Conservation (phyloP, 192 early-diverging fungal genomes). For the Coemansia sp. region DNA sequence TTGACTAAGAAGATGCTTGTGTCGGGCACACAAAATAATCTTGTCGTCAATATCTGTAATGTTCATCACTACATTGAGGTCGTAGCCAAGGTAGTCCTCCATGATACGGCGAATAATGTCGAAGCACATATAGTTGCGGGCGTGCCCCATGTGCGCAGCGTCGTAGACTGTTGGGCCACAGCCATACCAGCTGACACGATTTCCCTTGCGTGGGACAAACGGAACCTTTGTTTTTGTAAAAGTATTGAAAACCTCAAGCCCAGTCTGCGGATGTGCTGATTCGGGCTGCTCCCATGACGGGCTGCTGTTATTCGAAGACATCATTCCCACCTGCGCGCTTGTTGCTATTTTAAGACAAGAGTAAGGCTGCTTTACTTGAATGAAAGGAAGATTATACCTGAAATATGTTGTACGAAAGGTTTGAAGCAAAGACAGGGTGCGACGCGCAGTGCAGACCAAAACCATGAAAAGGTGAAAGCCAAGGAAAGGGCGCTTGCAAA, state of each 20-base stretch:
- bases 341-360: neutral
- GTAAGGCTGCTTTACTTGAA: neutral
- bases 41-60: constrained; percentile 99
- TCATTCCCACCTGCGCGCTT: constrained; percentile 13
- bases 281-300: constrained; percentile 47
- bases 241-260: constrained; percentile 69
- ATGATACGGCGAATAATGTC: constrained; percentile 93
- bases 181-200: constrained; percentile 90
- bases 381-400: neutral
- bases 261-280: constrained; percentile 36
- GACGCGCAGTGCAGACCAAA: constrained; percentile 3
- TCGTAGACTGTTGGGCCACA: constrained; percentile 99
- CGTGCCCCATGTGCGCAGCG: constrained; percentile 93
- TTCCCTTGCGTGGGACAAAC: constrained; percentile 80
- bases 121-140: constrained; percentile 86
- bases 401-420: neutral
- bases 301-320: constrained; percentile 37
- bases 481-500: neutral
- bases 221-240: constrained; percentile 88
- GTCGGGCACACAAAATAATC: constrained; percentile 90
- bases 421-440: neutral
- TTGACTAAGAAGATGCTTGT: constrained; percentile 71
- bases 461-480: constrained; percentile 5
- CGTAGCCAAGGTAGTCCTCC: constrained; percentile 93
- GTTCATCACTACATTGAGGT: constrained; percentile 94